A percentile compares a stretch with the other conserved stretches of the same genome.
Conservation (phyloP, 768 basidiomycete species). For the Cytidiella melzeri region DNA sequence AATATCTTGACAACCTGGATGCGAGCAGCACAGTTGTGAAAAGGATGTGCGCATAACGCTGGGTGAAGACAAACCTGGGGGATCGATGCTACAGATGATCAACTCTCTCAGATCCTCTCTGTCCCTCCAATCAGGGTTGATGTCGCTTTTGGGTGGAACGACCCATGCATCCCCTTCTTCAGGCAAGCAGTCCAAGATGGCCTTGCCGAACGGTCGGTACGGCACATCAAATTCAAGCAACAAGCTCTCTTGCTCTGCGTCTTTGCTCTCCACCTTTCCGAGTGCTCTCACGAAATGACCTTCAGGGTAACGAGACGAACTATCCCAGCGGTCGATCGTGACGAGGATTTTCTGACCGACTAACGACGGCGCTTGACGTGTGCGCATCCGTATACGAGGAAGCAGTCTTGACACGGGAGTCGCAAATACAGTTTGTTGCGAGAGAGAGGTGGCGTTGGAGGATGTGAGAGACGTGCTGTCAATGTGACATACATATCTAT, state of each 20-base stretch:
- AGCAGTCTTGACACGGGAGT: conserved; percentile 88
- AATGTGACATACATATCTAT: conserved; percentile 86
- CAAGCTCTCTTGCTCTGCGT: conserved; percentile 92
- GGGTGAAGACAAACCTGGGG: conserved; percentile 70
- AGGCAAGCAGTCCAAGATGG: conserved; percentile 88
- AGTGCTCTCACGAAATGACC: conserved; percentile 94
- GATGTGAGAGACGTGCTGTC: conserved; percentile 85
- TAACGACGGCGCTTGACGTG: conserved; percentile 86
- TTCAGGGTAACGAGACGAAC: conserved; percentile 85
- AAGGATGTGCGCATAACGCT: too few relatives aligned
- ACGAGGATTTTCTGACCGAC: conserved; percentile 94
- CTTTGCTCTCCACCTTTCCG: conserved; percentile 88
- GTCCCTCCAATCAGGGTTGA: conserved; percentile 62
- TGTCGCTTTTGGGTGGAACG: conserved; percentile 68
- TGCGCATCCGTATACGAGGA: conserved; percentile 90
- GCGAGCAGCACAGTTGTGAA: too few relatives aligned
- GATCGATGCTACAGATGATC: conserved; percentile 94
- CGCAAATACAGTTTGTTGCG: conserved; percentile 89
- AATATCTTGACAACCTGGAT: conserved; percentile 91
- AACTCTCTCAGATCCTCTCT: conserved; percentile 83
- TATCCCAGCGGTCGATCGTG: conserved; percentile 89
- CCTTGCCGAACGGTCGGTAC: conserved; percentile 94
- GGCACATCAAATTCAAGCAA: conserved; percentile 94
- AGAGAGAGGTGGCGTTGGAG: conserved; percentile 68
- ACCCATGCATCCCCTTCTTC: conserved; percentile 87